These are phyloP conservation scores for Metschnikowia hibisci DNA, from an alignment of 805 yeast genomes.

Conservation along the genomic window DNA sequence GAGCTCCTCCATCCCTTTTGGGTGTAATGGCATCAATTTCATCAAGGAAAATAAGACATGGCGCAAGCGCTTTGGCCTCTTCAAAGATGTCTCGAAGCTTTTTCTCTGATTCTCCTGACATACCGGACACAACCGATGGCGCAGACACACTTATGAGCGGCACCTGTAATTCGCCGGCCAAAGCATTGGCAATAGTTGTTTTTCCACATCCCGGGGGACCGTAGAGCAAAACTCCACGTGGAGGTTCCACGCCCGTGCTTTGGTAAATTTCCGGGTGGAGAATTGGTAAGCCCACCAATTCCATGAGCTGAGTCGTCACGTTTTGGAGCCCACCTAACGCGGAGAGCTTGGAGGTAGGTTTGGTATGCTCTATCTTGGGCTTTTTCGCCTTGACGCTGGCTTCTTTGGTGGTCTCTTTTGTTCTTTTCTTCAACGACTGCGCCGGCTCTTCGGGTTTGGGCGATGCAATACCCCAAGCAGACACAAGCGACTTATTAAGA, in stretches of 20 bases:
- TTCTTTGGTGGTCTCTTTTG: constrained; percentile 42
- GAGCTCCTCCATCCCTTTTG: constrained; percentile 91
- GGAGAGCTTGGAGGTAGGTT: constrained; percentile 64
- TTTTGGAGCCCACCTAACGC: constrained; percentile 88
- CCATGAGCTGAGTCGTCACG: constrained; percentile 82
- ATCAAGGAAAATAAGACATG: constrained; percentile 89
- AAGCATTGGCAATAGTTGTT: constrained; percentile 91
- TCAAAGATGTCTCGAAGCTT: constrained; percentile 89
- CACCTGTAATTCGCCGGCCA: constrained; percentile 91
- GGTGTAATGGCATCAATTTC: constrained; percentile 99
- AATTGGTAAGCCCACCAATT: constrained; percentile 86
- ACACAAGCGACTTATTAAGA: constrained; percentile 73
- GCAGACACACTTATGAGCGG: constrained; percentile 91
- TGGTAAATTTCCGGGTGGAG: constrained; percentile 87
- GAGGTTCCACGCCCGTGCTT: constrained; percentile 91
- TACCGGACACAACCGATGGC: constrained; percentile 94
- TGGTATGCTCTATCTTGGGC: constrained; percentile 55
- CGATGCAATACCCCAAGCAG: constrained; percentile 51
- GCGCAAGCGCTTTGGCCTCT: constrained; percentile 86
- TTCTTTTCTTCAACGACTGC: constrained; percentile 46
- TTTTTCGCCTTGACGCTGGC: constrained; percentile 24
- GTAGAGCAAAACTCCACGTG: constrained; percentile 87
- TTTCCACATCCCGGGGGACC: constrained; percentile 99
- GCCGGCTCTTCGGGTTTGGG: constrained; percentile 17
- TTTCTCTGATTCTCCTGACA: constrained; percentile 99